Evolutionary conservation across 2,329 filamentous ascomycete species (phyloP).

Genomic region (Fusarium drepaniforme): DNA sequence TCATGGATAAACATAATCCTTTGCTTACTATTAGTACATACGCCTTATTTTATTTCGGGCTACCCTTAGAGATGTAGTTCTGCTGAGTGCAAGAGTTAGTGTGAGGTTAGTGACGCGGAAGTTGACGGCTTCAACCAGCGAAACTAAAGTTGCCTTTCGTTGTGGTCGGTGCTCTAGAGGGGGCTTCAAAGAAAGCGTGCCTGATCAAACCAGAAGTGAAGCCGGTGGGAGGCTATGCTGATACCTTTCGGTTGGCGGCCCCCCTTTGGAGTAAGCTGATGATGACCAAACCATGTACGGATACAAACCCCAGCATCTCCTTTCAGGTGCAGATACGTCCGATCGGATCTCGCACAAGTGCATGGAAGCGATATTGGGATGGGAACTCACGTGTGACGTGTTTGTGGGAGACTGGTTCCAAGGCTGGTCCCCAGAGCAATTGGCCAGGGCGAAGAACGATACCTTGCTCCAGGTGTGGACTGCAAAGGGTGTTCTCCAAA

Average conservation of each 20-base stretch:
- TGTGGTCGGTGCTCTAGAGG: background rate
- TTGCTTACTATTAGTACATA: background rate
- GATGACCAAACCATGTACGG: background rate
- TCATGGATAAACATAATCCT: background rate
- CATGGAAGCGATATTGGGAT: conserved; percentile 10
- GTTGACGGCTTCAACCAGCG: background rate
- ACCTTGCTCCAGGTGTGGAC: background rate
- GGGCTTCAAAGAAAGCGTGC: background rate
- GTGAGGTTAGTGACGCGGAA: background rate
- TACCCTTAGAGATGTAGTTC: background rate
- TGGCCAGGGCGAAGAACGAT: conserved; percentile 14
- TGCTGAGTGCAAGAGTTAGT: background rate
- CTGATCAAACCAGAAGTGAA: background rate
- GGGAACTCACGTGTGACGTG: conserved; percentile 31
- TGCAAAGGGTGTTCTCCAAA: background rate
- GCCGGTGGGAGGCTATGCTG: background rate
- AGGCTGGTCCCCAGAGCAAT: conserved; percentile 13
- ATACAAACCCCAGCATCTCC: conserved; percentile 2
- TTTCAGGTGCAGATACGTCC: background rate
- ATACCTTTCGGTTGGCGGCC: background rate
- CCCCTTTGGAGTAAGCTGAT: background rate
- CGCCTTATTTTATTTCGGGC: background rate
- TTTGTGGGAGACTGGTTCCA: conserved; percentile 21
- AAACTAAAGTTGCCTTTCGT: background rate
- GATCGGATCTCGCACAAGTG: conserved; percentile 9